Conservation (phyloP, 805 yeast genomes). For the Maudiozyma saulgeensis region DNA sequence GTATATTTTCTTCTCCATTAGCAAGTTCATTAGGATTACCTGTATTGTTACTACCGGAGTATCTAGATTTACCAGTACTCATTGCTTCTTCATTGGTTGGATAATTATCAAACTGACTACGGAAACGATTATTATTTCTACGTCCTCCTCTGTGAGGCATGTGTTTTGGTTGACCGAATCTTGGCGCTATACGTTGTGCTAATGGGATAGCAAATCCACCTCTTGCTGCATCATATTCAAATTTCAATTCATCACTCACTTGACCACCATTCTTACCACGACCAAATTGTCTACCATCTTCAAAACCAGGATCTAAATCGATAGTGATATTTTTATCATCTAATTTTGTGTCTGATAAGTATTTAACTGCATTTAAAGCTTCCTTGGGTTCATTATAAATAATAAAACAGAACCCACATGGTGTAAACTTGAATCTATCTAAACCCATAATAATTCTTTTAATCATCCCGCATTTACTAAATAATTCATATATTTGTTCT, state of each 20-base stretch:
- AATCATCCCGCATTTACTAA: slow-evolving; percentile 72
- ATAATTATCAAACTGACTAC: slow-evolving; percentile 4
- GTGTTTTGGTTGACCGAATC: slow-evolving; percentile 1
- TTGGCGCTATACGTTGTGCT: slow-evolving; percentile 24
- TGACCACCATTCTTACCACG: slow-evolving; percentile 92
- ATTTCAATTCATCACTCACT: slow-evolving; percentile 57
- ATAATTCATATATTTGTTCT: slow-evolving; percentile 84
- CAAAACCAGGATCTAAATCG: slow-evolving; percentile 93
- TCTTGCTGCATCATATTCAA: slow-evolving; percentile 40
- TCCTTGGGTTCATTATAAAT: slow-evolving; percentile 60
- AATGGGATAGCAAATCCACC: slow-evolving; percentile 38
- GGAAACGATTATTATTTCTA: neutral
- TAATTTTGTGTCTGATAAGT: slow-evolving; percentile 67
- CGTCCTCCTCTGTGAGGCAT: neutral
- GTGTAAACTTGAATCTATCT: slow-evolving; percentile 81
- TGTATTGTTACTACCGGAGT: neutral
- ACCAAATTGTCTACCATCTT: slow-evolving; percentile 93
- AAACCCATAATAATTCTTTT: slow-evolving; percentile 86
- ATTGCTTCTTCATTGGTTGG: slow-evolving; percentile 9
- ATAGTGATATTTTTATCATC: slow-evolving; percentile 77
- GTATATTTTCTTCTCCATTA: neutral
- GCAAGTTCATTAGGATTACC: neutral
- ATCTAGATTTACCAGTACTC: slow-evolving; percentile 7
- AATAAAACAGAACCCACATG: slow-evolving; percentile 95
- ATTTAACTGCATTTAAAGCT: slow-evolving; percentile 76